phyloP scores from a whole-genome alignment of 106 monocot genomes.

The Agapanthus africanus region DNA sequence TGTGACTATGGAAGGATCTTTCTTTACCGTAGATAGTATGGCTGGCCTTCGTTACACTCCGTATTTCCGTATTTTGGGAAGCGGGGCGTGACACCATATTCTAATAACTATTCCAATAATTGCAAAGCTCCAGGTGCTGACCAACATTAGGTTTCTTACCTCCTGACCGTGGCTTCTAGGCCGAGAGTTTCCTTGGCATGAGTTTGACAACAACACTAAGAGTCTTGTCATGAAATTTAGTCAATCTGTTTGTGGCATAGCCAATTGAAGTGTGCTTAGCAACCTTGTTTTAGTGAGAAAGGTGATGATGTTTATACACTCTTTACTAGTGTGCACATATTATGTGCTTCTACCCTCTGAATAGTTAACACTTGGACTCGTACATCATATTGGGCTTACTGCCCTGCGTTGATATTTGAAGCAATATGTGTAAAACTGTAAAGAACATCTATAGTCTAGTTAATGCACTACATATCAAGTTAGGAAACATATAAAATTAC shows the following conservation, averaged over 20 bases:
- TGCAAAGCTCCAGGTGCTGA: too few species aligned
- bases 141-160: background rate
- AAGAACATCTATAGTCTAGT: background rate
- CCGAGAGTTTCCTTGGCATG: too few species aligned
- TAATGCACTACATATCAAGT: background rate
- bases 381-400: background rate
- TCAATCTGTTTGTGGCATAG: too few species aligned
- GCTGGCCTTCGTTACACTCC: too few species aligned
- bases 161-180: background rate
- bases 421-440: background rate
- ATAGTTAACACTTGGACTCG: background rate
- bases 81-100: too few species aligned
- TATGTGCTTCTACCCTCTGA: background rate
- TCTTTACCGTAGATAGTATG: too few species aligned
- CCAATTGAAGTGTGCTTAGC: background rate
- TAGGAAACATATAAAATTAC: background rate
- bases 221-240: too few species aligned
- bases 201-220: background rate
- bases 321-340: background rate
- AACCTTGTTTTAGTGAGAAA: too few species aligned
- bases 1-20: too few species aligned
- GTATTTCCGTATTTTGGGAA: too few species aligned
- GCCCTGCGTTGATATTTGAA: background rate
- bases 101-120: too few species aligned
- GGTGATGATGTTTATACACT: background rate